Percentiles rank a stretch among this genome's conserved stretches.
Conservation (phyloP, 768 basidiomycete genomes). For the Melanogaster broomeanus region DNA sequence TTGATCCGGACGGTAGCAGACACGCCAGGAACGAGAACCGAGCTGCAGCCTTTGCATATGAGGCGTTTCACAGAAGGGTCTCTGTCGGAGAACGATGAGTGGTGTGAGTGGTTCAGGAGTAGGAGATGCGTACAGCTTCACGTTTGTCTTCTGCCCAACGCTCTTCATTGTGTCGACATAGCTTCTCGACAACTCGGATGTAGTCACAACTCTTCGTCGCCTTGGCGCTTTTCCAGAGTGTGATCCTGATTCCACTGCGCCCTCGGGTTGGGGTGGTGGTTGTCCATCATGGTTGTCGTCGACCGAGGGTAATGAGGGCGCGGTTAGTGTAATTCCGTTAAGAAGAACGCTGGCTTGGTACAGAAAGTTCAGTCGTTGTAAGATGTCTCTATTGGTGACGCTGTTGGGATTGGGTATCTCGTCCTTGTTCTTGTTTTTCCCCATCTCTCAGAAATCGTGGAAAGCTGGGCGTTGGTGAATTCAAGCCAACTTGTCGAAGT, state of each 20-base stretch:
- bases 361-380: constrained; percentile 83
- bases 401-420: constrained; percentile 57
- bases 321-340: constrained; percentile 35
- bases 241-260: background rate
- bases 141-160: constrained; percentile 75
- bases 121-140: constrained; percentile 63
- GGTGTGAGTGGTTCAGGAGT: background rate
- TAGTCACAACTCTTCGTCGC: constrained; percentile 31
- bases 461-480: no score
- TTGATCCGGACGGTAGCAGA: constrained; percentile 66
- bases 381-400: constrained; percentile 69
- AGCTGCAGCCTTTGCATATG: constrained; percentile 69
- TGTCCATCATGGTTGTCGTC: background rate
- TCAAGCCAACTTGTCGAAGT: no score
- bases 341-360: constrained; percentile 79
- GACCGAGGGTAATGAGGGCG: background rate
- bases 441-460: constrained; percentile 46
- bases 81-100: constrained; percentile 37
- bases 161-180: constrained; percentile 67
- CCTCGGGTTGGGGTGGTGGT: background rate
- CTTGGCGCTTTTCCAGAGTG: constrained; percentile 7
- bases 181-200: constrained; percentile 59
- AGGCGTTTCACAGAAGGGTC: constrained; percentile 85
- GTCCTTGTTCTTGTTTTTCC: constrained; percentile 60
- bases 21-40: constrained; percentile 65